Percentiles rank a stretch among this genome's conserved stretches.
These are phyloP conservation scores for Ettlia oleoabundans DNA, from an alignment of 139 green algal genomes.

Conservation along the genomic window DNA sequence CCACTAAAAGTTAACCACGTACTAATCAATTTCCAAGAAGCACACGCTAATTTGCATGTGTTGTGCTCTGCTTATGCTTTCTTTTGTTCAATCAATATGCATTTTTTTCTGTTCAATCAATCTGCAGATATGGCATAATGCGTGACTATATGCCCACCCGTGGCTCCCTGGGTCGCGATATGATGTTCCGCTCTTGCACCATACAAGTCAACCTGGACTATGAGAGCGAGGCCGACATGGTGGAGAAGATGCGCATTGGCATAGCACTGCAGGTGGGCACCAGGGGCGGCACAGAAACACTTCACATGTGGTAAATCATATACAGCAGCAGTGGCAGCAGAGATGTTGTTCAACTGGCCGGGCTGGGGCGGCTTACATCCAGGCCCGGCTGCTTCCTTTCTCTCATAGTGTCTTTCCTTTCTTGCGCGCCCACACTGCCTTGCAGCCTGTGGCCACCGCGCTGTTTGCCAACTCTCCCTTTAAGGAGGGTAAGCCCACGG, in stretches of 20 bases:
- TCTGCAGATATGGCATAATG: constrained; percentile 74
- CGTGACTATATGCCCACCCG: constrained; percentile 91
- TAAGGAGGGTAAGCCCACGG: constrained; percentile 90
- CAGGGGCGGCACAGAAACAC: not conserved
- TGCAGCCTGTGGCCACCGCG: constrained; percentile 94
- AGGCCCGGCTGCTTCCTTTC: not conserved
- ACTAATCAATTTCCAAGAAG: too few species aligned
- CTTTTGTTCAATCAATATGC: not conserved
- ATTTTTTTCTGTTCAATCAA: not conserved
- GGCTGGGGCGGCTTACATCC: too few species aligned
- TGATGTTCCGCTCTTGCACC: constrained; percentile 99
- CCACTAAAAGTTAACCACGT: too few species aligned
- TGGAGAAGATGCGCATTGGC: constrained; percentile 95
- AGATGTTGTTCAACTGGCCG: too few species aligned
- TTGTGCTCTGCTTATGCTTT: not conserved
- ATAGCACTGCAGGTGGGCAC: constrained; percentile 80
- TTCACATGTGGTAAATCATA: too few species aligned
- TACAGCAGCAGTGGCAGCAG: too few species aligned
- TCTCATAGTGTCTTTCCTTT: not conserved
- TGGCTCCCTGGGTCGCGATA: constrained; percentile 92
- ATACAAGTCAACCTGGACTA: constrained; percentile 99
- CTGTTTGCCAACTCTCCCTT: constrained; percentile 99
- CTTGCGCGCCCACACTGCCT: not conserved
- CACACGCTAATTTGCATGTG: too few species aligned
- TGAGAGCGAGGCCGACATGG: constrained; percentile 95